These are phyloP conservation scores for Aquilaria agallochum DNA, from an alignment of 441 rosid genomes.

Conservation along the genomic window DNA sequence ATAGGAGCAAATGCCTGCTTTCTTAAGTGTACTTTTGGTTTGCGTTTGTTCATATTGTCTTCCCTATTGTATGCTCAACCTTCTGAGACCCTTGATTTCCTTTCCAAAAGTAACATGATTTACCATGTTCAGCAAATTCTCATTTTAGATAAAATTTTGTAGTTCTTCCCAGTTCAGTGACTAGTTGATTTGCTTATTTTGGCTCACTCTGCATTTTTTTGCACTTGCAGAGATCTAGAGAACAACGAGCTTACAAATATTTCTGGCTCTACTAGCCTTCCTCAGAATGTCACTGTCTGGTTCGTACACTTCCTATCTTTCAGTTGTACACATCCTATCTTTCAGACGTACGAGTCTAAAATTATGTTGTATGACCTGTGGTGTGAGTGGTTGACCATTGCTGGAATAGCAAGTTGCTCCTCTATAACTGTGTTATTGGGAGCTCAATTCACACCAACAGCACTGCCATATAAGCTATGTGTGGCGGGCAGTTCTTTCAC, in stretches of 20 bases:
- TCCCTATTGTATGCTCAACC: neutral
- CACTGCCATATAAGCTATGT: too few species aligned
- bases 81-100: conserved; percentile 5
- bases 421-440: too few species aligned
- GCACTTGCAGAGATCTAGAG: conserved; percentile 67
- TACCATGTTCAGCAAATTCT: conserved; percentile 3
- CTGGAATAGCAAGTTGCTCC: too few species aligned
- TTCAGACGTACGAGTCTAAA: too few species aligned
- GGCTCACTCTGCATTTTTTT: conserved; percentile 13
- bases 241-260: conserved; percentile 62
- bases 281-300: conserved; percentile 81
- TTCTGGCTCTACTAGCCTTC: conserved; percentile 53
- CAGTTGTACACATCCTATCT: too few species aligned
- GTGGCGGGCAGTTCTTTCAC: too few species aligned
- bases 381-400: too few species aligned
- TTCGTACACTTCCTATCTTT: conserved; percentile 18
- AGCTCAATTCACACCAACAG: too few species aligned
- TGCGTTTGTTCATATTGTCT: neutral
- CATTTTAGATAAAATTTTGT: neutral
- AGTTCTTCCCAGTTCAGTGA: neutral
- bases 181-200: conserved; percentile 3
- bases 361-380: too few species aligned
- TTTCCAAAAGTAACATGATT: conserved; percentile 5
- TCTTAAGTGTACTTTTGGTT: conserved; percentile 1
- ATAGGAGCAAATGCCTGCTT: conserved; percentile 4